Conservation (phyloP, 1,284 basidiomycete genomes). For the Pseudozyma thailandica region DNA sequence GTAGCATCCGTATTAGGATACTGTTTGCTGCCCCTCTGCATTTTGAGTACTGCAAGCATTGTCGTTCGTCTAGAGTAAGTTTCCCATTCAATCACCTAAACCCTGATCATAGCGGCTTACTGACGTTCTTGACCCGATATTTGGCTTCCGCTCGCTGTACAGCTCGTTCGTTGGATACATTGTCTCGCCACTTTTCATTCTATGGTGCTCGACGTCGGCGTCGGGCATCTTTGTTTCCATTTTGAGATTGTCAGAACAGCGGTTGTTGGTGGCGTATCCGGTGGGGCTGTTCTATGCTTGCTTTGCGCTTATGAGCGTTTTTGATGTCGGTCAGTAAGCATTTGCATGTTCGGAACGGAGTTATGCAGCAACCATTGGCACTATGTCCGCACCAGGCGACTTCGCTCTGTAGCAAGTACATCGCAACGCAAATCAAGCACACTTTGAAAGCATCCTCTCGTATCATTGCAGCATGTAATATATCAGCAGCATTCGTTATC, state of each 20-base stretch:
- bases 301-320: conserved; percentile 66
- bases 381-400: too few relatives aligned
- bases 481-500: too few relatives aligned
- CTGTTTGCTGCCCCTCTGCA: conserved; percentile 95
- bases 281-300: conserved; percentile 66
- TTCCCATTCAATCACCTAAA: not conserved
- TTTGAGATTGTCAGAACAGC: conserved; percentile 63
- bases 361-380: too few relatives aligned
- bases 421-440: too few relatives aligned
- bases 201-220: conserved; percentile 66
- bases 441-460: not conserved
- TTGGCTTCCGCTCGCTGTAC: not conserved
- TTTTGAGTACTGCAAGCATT: conserved; percentile 89
- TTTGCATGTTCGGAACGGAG: not conserved
- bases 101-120: too few relatives aligned
- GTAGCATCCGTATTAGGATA: conserved; percentile 96
- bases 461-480: not conserved
- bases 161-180: conserved; percentile 58
- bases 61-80: conserved; percentile 88
- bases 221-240: conserved; percentile 68
- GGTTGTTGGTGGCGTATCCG: conserved; percentile 66
- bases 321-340: conserved; percentile 45
- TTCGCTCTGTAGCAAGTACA: too few relatives aligned
- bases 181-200: conserved; percentile 64
- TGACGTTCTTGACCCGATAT: not conserved